These are phyloP conservation scores for barley (Hordeum vulgare) DNA, from an alignment of 176 grass and related monocot species.

Conservation along the genomic window MorexV3_pseudomolecules_assembly NC_058519.1:106073769-106074268, in stretches of 20 bases:
- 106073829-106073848: no score
- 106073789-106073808: no score
- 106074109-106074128: not conserved
- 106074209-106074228: not conserved
- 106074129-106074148: constrained; percentile 18
- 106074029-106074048: not conserved
- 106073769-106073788: no score
- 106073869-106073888: no score
- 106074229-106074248: not conserved
- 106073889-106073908: not conserved
- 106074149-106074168: constrained; percentile 53
- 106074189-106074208: not conserved
- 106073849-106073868: no score
- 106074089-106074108: not conserved
- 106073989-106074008: not conserved
- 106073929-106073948: not conserved
- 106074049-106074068: not conserved
- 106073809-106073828: no score
- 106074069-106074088: not conserved
- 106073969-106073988: not conserved
- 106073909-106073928: not conserved
- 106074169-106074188: constrained; percentile 42
- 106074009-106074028: not conserved
- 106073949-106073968: not conserved
- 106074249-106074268: not conserved